Evolutionary conservation across 2,329 filamentous ascomycete genomes (phyloP), one percentile per base, ranked within the genome.

Genomic region (Cordyceps cicadae): DNA sequence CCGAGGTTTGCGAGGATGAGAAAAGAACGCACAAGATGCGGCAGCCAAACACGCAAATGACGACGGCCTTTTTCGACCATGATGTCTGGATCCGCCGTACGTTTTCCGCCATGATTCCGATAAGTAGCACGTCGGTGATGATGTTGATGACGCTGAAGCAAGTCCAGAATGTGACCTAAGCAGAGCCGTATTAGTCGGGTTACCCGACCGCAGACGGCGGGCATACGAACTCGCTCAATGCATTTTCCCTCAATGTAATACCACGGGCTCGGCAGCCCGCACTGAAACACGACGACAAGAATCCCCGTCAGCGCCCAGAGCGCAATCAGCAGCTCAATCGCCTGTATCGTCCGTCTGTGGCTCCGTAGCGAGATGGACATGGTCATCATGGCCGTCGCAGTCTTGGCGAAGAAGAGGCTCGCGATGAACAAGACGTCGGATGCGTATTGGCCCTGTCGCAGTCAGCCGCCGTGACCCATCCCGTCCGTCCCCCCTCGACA

Each of bases 41-140:
- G 39, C 69, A 69, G 0, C 70, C 70, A 43, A 71, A 71, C n/a
- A 46, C n/a, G n/a, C 8, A 46, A n/a, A 46, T 46, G 43, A 71
- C 69, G 8, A 71, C 39, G 0, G 62, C 59, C 63, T 68, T 70
- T 52, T 71, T 71, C 1, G 63, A 62, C 63, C 61, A 64, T 0
- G 67, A 66, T 0, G 69, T 70, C 14, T 70, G 68, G 37, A 71
- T 70, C 52, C 65, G 69, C 17, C 66, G 51, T 1, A 69, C 67
- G 26, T 68, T 70, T 5, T 70, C 67, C 0, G 62, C 60, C 68
- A 70, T 70, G 24, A 56, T 49, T 1, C 32, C 50, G 0, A 60
- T 54, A 1, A 60, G 50, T 1, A 53, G n/a, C 3, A 59, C 2
- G 29, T 62, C 61, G 56, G 51, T 62, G 5, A 55, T 11, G 15